Evolutionary conservation across 31 red algal genomes (phyloP), one percentile per base, ranked within the genome.

Genomic region (Odonthalia washingtoniensis): DNA sequence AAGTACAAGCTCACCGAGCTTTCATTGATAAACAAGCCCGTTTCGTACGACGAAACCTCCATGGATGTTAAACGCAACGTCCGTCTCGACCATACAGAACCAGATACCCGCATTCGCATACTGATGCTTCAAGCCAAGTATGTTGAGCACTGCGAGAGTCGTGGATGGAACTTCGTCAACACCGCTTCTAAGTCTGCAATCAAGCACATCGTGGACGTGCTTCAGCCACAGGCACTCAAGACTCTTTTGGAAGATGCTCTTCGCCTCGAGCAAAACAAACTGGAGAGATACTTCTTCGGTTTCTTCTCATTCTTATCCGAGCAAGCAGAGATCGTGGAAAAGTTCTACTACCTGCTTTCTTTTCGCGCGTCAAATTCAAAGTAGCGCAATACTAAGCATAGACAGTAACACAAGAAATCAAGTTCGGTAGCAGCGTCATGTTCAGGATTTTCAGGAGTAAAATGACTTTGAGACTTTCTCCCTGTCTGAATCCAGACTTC

Each of bases 61-160:
- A 64, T 31, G 4, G 80, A 83, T 14, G 80, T 83, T 5, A 70
- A 70, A 41, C 33, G 80, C 3, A 3, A 5, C 40, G 60, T 72
- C 2, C 26, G 40, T 3, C 63, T 83, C 21, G 4, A 83, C 32
- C 37, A 2, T 3, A 14, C 4, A 3, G 80, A 83, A 68, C 64
- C 80, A 3, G 63, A 83, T 49, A 9, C 80, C 43, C 4, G 80
- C 3, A 32, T 83, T 5, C 80, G 80, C n/a, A 83, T 83, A 36
- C 4, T 83, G 12, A 70, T 72, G 60, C 40, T 83, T 12, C 26
- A 3, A 30, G 5, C 80, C 3, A 6, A 57, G 3, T 83, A 39
- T 28, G 24, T 83, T 31, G 3, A 70, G 18, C 33, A 70, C 3
- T 83, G 80, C 40, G 63, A 70, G 3, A 2, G 35, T 3, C 3